Conservation (phyloP, 2,329 filamentous ascomycete genomes). For the Hawksworthiomyces lignivorus region DNA sequence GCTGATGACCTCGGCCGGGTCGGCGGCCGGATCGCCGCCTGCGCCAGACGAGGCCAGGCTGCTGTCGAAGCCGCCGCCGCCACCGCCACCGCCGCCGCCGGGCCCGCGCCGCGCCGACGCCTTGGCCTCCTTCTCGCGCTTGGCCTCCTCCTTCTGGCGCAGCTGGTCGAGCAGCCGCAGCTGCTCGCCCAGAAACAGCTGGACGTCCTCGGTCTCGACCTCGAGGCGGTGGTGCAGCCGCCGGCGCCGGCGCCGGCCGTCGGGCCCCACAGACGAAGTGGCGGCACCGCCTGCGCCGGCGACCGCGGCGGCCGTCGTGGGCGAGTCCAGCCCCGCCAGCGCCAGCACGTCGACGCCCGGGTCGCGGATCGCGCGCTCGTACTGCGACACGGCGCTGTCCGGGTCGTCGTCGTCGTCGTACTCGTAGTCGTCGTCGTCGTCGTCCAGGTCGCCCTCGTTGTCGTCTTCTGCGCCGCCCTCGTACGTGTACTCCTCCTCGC, state of each 20-base stretch:
- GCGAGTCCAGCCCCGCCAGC: slow-evolving; percentile 39
- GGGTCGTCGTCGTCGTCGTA: slow-evolving; percentile 19
- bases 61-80: slow-evolving; percentile 22
- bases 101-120: slow-evolving; percentile 15
- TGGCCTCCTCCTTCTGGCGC: slow-evolving; percentile 41
- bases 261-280: too few relatives aligned
- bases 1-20: slow-evolving; percentile 38
- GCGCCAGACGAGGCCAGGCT: slow-evolving; percentile 28
- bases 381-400: slow-evolving; percentile 61
- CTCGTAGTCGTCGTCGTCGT: slow-evolving; percentile 15
- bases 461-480: not conserved
- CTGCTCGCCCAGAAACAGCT: slow-evolving; percentile 70
- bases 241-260: slow-evolving; percentile 4
- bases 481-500: not conserved
- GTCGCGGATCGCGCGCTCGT: slow-evolving; percentile 73
- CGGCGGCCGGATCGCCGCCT: slow-evolving; percentile 25
- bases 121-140: slow-evolving; percentile 30
- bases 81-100: slow-evolving; percentile 12
- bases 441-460: not conserved
- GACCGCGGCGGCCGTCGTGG: too few relatives aligned
- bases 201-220: slow-evolving; percentile 63
- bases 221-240: slow-evolving; percentile 33
- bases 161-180: slow-evolving; percentile 63
- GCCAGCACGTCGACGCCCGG: slow-evolving; percentile 57
- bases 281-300: slow-evolving; percentile 23